A percentile compares a stretch with the other conserved stretches of the same genome.
Conservation (phyloP, 129 eudicot species). For the Centella asiatica region DNA sequence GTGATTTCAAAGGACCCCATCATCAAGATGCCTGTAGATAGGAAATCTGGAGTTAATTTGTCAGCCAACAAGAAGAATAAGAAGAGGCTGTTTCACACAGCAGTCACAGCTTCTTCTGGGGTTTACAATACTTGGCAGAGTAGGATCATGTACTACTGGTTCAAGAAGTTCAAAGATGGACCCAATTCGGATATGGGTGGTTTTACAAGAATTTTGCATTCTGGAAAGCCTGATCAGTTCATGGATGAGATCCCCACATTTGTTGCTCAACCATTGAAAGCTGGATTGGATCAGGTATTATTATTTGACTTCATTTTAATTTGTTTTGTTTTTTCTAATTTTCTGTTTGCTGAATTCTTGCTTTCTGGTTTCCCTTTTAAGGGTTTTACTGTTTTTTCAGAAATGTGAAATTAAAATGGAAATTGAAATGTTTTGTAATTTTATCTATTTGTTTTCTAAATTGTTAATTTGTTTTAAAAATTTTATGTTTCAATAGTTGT, state of each 20-base stretch:
- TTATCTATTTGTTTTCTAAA: no score
- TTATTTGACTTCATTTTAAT: neutral
- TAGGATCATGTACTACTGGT: slow-evolving; percentile 95
- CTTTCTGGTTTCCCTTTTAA: neutral
- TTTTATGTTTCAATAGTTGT: no score
- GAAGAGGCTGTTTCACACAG: slow-evolving; percentile 82
- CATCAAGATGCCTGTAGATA: slow-evolving; percentile 53
- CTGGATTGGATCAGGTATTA: slow-evolving; percentile 84
- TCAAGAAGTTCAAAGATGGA: slow-evolving; percentile 49
- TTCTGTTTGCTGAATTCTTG: neutral
- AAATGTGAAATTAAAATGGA: neutral
- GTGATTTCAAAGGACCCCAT: slow-evolving; percentile 52
- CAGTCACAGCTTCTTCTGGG: slow-evolving; percentile 85
- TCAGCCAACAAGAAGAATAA: slow-evolving; percentile 13
- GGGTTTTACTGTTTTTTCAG: neutral
- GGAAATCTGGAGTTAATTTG: slow-evolving; percentile 19
- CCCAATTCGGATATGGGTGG: slow-evolving; percentile 90
- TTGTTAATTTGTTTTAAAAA: neutral
- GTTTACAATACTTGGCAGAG: slow-evolving; percentile 94
- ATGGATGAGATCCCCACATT: slow-evolving; percentile 99
- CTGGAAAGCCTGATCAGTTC: slow-evolving; percentile 63
- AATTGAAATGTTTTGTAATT: neutral
- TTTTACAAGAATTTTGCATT: slow-evolving; percentile 90
- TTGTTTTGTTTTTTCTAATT: neutral
- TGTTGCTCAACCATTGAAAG: slow-evolving; percentile 87